These are phyloP conservation scores for Arthrobotrys sinensis DNA, from an alignment of 2,329 filamentous ascomycete genomes.

Conservation along the genomic window DNA sequence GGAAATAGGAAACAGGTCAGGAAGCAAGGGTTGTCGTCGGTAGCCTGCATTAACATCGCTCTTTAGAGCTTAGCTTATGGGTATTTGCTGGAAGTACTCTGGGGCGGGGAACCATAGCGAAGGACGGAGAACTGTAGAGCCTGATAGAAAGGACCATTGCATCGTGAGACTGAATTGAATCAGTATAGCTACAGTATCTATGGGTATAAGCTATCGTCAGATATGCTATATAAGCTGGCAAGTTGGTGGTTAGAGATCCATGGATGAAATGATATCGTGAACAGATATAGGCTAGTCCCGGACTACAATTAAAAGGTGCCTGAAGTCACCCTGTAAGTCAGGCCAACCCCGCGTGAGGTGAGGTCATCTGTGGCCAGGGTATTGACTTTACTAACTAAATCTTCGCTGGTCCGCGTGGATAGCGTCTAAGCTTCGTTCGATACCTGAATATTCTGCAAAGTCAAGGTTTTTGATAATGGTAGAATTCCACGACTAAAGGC, in stretches of 20 bases:
- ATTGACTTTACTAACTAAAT: no score
- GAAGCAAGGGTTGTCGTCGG: background rate
- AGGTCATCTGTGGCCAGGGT: no score
- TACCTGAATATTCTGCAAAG: no score
- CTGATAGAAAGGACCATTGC: background rate
- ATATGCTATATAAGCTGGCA: background rate
- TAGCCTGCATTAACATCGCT: background rate
- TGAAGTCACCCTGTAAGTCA: slow-evolving; percentile 8
- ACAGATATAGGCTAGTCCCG: slow-evolving; percentile 20
- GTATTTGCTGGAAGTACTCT: background rate
- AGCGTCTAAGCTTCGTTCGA: no score
- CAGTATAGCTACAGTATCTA: no score
- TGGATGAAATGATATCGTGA: background rate
- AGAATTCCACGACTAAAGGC: no score
- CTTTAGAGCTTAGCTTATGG: background rate
- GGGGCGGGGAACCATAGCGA: no score
- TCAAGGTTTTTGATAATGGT: no score
- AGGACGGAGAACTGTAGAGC: background rate
- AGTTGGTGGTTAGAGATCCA: no score
- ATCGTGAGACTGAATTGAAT: background rate
- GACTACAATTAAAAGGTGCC: slow-evolving; percentile 25
- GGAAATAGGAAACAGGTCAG: background rate
- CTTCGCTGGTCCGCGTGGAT: no score
- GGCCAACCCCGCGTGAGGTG: background rate
- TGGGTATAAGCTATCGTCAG: background rate